Evolutionary conservation across 2,329 filamentous ascomycete species (phyloP), one percentile per base, ranked within the genome.

Genomic region (Penicillium glabrum): DNA sequence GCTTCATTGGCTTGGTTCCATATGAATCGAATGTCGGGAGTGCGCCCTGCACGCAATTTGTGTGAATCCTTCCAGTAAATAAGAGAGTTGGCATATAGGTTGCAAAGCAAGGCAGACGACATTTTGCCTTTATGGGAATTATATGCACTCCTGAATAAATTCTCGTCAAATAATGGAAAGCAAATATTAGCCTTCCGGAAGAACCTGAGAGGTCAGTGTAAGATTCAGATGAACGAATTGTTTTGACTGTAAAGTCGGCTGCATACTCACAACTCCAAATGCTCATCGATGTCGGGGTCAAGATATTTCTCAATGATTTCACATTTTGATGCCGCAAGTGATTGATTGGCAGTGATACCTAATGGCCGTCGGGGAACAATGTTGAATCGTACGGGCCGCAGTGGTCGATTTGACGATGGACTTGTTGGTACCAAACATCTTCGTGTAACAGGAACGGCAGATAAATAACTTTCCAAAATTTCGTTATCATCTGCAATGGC

Each of bases 1-100:
- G 82, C 81, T 56, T 83, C 81, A 19, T 76, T 80, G 2, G 82
- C 81, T 21, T 82, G 76, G 43, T 85, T 85, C 83, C 83, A 86
- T 23, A 83, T 78, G 61, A 82, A 86, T 9, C 80, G 78, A 21
- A 75, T 73, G 60, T 86, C 83, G 0, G 83, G 83, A 19, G 73
- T 67, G 8, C 77, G 74, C 27, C 76, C 71, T 0, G 60, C 58
- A 1, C 64, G 67, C 3, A 79, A 53, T 1, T 66, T 59, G 0
- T 73, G 67, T 0, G 76, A 76, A 35, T 73, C 72, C 13, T 72
- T 68, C 83, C 83, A 86, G 57, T 80, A 83, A 0, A 80, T 74
- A 1, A 84, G 66, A 0, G 79, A 72, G 44, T 82, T 78, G 0
- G 82, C 83, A 54, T 84, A 82, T 0, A 86, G 57, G 46, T 77